Conservation (phyloP, 176 grass and related monocot genomes). For the Oryza coarctata region DNA sequence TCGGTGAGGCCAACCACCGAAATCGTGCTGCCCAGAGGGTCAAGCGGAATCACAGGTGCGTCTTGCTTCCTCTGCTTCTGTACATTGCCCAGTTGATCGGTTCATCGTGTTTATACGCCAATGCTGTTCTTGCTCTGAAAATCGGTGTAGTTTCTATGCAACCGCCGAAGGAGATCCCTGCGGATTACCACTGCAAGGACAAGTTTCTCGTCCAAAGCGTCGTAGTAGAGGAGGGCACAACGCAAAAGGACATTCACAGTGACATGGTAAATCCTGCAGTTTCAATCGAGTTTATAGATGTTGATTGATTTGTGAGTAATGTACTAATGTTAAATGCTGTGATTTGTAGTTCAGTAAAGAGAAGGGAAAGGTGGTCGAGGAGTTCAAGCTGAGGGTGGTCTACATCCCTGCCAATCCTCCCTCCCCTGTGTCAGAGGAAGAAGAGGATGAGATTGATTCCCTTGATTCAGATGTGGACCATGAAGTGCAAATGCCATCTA, state of each 20-base stretch:
- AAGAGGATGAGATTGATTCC: slow-evolving; percentile 65
- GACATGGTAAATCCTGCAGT: slow-evolving; percentile 55
- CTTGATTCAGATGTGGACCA: slow-evolving; percentile 53
- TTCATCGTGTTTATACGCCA: neutral
- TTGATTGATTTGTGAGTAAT: slow-evolving; percentile 6
- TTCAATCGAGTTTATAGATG: neutral
- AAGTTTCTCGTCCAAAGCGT: slow-evolving; percentile 90
- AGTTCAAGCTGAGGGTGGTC: slow-evolving; percentile 81
- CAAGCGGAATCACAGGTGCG: slow-evolving; percentile 56
- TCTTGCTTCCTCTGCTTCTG: neutral
- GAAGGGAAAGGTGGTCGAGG: slow-evolving; percentile 69
- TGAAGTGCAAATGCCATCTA: slow-evolving; percentile 49
- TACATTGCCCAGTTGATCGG: neutral
- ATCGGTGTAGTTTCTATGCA: slow-evolving; percentile 67
- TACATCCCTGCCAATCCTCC: slow-evolving; percentile 94
- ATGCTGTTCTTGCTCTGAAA: neutral
- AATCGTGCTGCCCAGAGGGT: slow-evolving; percentile 50
- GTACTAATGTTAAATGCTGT: slow-evolving; percentile 6
- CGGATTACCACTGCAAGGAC: slow-evolving; percentile 87
- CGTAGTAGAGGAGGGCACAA: slow-evolving; percentile 31
- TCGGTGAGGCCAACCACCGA: slow-evolving; percentile 77
- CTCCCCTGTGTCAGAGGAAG: slow-evolving; percentile 88
- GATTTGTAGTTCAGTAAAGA: slow-evolving; percentile 65
- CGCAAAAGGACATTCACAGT: slow-evolving; percentile 56
- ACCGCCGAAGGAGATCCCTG: slow-evolving; percentile 72